Percentiles rank a stretch among this genome's conserved stretches.
Conservation (phyloP, 2,329 filamentous ascomycete species). For the Ophiocordyceps sinensis region DNA sequence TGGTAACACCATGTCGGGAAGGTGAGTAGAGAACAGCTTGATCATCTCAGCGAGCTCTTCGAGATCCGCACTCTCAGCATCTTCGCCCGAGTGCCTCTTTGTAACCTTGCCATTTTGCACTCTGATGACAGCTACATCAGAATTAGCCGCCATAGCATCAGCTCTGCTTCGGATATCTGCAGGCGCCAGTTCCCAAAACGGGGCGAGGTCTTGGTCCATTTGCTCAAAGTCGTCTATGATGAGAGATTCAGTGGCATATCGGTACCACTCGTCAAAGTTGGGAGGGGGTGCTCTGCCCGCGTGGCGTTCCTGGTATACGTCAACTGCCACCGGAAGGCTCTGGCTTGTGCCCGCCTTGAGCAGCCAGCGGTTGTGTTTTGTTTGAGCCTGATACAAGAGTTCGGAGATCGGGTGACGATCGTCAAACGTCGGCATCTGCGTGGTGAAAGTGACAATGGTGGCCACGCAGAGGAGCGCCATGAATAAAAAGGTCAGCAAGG, state of each 20-base stretch:
- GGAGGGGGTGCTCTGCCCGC: conserved; percentile 59
- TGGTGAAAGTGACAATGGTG: conserved; percentile 21
- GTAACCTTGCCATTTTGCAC: conserved; percentile 50
- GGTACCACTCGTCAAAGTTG: conserved; percentile 74
- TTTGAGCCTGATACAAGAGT: conserved; percentile 32
- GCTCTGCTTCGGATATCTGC: conserved; percentile 49
- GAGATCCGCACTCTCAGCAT: conserved; percentile 20
- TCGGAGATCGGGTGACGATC: conserved; percentile 31
- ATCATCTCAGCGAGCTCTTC: conserved; percentile 50
- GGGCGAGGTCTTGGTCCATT: conserved; percentile 58
- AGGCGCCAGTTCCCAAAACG: conserved; percentile 65
- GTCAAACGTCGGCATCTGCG: conserved; percentile 13
- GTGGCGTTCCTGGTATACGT: conserved; percentile 35
- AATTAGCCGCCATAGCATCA: conserved; percentile 21
- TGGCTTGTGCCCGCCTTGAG: conserved; percentile 30
- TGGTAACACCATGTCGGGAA: conserved; percentile 73
- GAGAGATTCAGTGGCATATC: conserved; percentile 57
- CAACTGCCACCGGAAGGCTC: conserved; percentile 29
- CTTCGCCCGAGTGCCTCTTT: conserved; percentile 19
- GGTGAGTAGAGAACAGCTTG: conserved; percentile 50
- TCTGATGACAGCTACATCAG: conserved; percentile 33
- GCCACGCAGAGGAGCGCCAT: conserved; percentile 20
- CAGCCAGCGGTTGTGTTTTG: conserved; percentile 34
- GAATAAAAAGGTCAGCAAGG: conserved; percentile 24
- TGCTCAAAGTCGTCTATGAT: conserved; percentile 73